Evolutionary conservation across 2,329 filamentous ascomycete species (phyloP).

Genomic region (Parascedosporium putredinis): DNA sequence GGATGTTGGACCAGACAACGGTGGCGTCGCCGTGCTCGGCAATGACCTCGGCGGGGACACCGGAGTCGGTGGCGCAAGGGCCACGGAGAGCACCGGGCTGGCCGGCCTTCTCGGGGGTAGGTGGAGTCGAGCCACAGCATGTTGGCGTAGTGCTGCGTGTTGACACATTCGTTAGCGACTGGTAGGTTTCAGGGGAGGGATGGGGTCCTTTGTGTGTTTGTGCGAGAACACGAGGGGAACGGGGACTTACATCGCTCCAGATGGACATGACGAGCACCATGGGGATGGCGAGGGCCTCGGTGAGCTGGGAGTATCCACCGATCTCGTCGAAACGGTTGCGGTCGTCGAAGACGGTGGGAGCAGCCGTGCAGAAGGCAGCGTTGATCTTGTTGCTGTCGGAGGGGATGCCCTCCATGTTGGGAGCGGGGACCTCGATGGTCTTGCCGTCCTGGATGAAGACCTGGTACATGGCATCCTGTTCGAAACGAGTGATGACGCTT

Average conservation of each 20-base stretch:
- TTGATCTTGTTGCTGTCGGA: slow-evolving; percentile 50
- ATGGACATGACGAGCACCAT: slow-evolving; percentile 57
- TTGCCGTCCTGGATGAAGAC: slow-evolving; percentile 51
- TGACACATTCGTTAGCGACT: background rate
- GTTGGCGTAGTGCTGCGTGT: slow-evolving; percentile 45
- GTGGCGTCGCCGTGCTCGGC: slow-evolving; percentile 18
- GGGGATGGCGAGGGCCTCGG: slow-evolving; percentile 39
- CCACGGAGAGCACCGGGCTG: slow-evolving; percentile 17
- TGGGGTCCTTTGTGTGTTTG: no score
- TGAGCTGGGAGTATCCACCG: slow-evolving; percentile 47
- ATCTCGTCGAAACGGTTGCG: slow-evolving; percentile 36
- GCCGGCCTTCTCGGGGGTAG: slow-evolving; percentile 35
- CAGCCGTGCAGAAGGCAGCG: slow-evolving; percentile 42
- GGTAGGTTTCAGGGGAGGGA: no score
- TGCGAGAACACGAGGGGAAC: background rate
- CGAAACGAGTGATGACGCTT: slow-evolving; percentile 53
- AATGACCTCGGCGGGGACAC: slow-evolving; percentile 17
- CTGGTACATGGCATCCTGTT: slow-evolving; percentile 38
- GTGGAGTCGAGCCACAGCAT: slow-evolving; percentile 68
- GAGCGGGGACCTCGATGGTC: slow-evolving; percentile 36
- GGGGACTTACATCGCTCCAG: slow-evolving; percentile 31
- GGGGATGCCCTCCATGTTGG: slow-evolving; percentile 28
- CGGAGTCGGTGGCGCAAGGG: slow-evolving; percentile 15
- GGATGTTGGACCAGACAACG: slow-evolving; percentile 39
- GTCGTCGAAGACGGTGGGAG: slow-evolving; percentile 47